These are phyloP conservation scores for Aaosphaeria pasadenensis DNA, from an alignment of 2,329 filamentous ascomycete genomes.

Conservation along the genomic window DNA sequence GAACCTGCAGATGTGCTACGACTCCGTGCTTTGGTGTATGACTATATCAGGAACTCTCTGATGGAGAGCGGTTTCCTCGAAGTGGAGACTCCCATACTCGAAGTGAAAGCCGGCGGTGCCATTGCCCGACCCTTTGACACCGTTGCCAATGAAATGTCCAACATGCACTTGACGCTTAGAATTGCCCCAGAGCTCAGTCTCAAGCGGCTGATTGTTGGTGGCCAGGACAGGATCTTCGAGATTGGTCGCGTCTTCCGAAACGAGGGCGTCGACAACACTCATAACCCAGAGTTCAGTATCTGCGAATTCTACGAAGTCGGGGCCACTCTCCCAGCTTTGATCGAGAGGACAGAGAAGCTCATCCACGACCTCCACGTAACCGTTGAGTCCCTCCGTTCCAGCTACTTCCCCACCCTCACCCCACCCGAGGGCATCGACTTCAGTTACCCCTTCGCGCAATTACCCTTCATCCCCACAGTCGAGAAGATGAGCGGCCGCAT, in stretches of 20 bases:
- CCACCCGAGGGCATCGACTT: constrained; percentile 56
- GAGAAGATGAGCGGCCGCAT: constrained; percentile 63
- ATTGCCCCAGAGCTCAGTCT: constrained; percentile 95
- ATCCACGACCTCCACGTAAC: constrained; percentile 44
- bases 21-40: constrained; percentile 71
- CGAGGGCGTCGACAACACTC: constrained; percentile 69
- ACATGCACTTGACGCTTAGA: constrained; percentile 70
- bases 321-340: constrained; percentile 71
- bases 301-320: constrained; percentile 96
- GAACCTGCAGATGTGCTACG: constrained; percentile 66
- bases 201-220: constrained; percentile 86
- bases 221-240: constrained; percentile 86
- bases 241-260: constrained; percentile 92
- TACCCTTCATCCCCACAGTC: constrained; percentile 81
- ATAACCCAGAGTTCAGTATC: constrained; percentile 96
- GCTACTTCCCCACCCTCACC: constrained; percentile 24
- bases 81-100: constrained; percentile 86
- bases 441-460: constrained; percentile 54
- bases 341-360: constrained; percentile 71
- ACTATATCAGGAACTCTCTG: constrained; percentile 71
- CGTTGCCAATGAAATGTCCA: constrained; percentile 69
- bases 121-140: constrained; percentile 84
- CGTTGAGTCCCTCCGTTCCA: constrained; percentile 46
- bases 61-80: constrained; percentile 72
- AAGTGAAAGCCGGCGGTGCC: constrained; percentile 80